These are phyloP conservation scores for Talaromyces albobiverticillius DNA, from an alignment of 2,329 filamentous ascomycete genomes.

Conservation along the genomic window DNA sequence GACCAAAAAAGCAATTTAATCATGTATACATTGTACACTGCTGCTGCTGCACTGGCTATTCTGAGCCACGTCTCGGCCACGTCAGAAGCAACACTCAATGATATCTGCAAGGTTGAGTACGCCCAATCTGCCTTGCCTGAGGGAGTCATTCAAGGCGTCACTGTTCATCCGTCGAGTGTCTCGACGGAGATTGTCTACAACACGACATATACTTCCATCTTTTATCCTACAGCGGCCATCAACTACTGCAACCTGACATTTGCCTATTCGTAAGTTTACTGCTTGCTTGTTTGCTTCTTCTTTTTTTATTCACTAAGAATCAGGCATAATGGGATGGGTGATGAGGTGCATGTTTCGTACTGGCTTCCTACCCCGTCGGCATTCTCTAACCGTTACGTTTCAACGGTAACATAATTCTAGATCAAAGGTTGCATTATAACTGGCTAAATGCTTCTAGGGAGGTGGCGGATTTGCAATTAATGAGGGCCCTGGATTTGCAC, in stretches of 20 bases:
- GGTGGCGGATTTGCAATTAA: conserved; percentile 49
- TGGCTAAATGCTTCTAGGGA: too few species aligned
- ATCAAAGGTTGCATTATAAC: too few species aligned
- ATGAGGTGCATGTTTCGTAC: conserved; percentile 37
- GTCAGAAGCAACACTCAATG: conserved; percentile 25
- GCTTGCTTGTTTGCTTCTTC: too few species aligned
- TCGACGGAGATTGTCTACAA: conserved; percentile 16
- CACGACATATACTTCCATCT: conserved; percentile 1
- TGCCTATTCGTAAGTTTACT: conserved; percentile 44
- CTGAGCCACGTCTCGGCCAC: not conserved
- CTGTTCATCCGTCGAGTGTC: conserved; percentile 36
- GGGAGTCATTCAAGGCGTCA: conserved; percentile 35
- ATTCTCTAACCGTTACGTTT: conserved; percentile 48
- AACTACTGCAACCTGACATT: conserved; percentile 48
- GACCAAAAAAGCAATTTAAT: too few species aligned
- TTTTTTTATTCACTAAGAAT: too few species aligned
- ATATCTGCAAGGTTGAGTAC: conserved; percentile 38
- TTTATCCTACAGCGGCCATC: conserved; percentile 16
- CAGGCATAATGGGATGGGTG: conserved; percentile 39
- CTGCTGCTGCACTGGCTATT: not conserved
- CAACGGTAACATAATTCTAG: too few species aligned
- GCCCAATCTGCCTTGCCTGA: conserved; percentile 36
- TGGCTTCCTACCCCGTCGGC: conserved; percentile 43
- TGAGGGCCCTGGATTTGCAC: conserved; percentile 47
- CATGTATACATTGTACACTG: too few species aligned